phyloP scores from a whole-genome alignment of 2,329 filamentous ascomycete genomes.

The Chaetomium globosum region DNA sequence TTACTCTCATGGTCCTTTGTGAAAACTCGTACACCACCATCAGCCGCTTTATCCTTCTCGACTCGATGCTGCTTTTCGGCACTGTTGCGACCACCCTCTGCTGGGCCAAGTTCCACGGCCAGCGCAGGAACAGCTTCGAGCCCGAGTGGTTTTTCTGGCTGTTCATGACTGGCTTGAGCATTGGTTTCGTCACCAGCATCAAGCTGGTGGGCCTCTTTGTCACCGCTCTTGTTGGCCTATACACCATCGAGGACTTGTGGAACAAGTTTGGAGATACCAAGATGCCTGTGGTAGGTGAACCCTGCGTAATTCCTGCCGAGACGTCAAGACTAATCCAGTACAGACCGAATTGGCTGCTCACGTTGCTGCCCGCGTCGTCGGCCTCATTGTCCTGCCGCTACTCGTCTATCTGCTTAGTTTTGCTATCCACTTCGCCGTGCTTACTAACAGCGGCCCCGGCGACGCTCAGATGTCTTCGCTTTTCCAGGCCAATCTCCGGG shows the following conservation, averaged over 20 bases:
- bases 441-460: slow-evolving; percentile 90
- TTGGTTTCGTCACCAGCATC: slow-evolving; percentile 97
- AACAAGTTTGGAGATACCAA: slow-evolving; percentile 93
- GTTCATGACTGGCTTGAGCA: slow-evolving; percentile 88
- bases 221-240: slow-evolving; percentile 90
- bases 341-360: slow-evolving; percentile 68
- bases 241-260: slow-evolving; percentile 96
- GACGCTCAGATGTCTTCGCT: slow-evolving; percentile 99
- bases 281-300: slow-evolving; percentile 73
- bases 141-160: slow-evolving; percentile 94
- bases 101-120: slow-evolving; percentile 94
- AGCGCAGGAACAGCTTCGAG: slow-evolving; percentile 83
- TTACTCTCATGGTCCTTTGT: slow-evolving; percentile 95
- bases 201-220: slow-evolving; percentile 98
- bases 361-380: slow-evolving; percentile 75
- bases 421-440: slow-evolving; percentile 88
- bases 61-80: slow-evolving; percentile 98
- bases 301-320: not conserved
- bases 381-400: slow-evolving; percentile 84
- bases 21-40: slow-evolving; percentile 99
- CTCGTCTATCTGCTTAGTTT: slow-evolving; percentile 96
- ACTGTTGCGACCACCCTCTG: slow-evolving; percentile 97
- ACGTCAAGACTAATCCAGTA: slow-evolving; percentile 14
- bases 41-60: slow-evolving; percentile 94
- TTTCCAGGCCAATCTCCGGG: slow-evolving; percentile 94